These are phyloP conservation scores for Xanthoconium purpureum DNA, from an alignment of 768 basidiomycete genomes.

Conservation along the genomic window DNA sequence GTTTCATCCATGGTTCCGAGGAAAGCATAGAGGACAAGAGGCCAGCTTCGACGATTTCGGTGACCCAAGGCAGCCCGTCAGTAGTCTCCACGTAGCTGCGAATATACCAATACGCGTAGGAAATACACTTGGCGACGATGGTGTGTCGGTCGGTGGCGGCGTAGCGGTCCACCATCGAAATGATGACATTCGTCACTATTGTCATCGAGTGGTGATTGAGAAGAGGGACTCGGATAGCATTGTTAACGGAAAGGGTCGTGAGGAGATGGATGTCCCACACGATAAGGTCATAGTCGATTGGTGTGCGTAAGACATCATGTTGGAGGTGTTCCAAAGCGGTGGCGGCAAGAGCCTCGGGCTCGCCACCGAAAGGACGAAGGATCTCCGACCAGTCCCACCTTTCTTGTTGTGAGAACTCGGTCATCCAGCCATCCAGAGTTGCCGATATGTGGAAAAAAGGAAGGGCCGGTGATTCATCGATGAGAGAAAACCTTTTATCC, in stretches of 20 bases:
- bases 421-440: slow-evolving; percentile 29
- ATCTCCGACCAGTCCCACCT: slow-evolving; percentile 29
- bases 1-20: slow-evolving; percentile 25
- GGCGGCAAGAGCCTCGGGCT: slow-evolving; percentile 16
- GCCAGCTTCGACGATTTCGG: slow-evolving; percentile 23
- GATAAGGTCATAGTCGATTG: slow-evolving; percentile 26
- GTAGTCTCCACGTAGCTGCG: slow-evolving; percentile 26
- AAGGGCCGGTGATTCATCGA: slow-evolving; percentile 1
- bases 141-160: not conserved
- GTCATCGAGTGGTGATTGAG: slow-evolving; percentile 23
- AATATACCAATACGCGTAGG: slow-evolving; percentile 31
- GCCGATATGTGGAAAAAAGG: slow-evolving; percentile 10
- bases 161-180: slow-evolving; percentile 11
- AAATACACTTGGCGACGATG: slow-evolving; percentile 25
- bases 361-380: slow-evolving; percentile 20
- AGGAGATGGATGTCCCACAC: slow-evolving; percentile 32
- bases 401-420: slow-evolving; percentile 21
- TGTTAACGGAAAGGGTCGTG: slow-evolving; percentile 25
- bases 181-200: slow-evolving; percentile 15
- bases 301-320: slow-evolving; percentile 19
- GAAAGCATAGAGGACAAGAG: slow-evolving; percentile 25
- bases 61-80: slow-evolving; percentile 27
- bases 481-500: slow-evolving; percentile 17
- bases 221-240: slow-evolving; percentile 22
- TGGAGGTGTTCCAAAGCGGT: slow-evolving; percentile 25